Evolutionary conservation across 2,329 filamentous ascomycete genomes (phyloP).

Genomic region (Alternaria alternata): DNA sequence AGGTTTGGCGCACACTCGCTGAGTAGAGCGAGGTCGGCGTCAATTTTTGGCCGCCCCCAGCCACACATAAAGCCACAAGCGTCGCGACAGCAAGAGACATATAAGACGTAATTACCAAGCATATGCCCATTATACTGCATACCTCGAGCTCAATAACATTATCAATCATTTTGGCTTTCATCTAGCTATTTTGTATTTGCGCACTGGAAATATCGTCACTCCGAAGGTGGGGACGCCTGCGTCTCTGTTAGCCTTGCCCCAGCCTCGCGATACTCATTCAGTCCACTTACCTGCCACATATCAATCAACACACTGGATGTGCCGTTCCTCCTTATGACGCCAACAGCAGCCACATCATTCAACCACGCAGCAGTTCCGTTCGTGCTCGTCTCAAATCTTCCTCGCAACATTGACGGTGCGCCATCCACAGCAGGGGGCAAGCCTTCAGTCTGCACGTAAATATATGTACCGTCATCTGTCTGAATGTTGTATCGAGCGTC

Average conservation of each 20-base stretch:
- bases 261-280: neutral
- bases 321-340: conserved; percentile 30
- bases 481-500: conserved; percentile 50
- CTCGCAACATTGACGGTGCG: conserved; percentile 38
- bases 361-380: conserved; percentile 49
- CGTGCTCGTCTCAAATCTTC: conserved; percentile 46
- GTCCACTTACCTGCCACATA: conserved; percentile 34
- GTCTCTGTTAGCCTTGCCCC: neutral
- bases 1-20: neutral
- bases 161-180: neutral
- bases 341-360: conserved; percentile 48
- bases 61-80: conserved; percentile 8
- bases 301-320: conserved; percentile 33
- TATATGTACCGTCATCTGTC: conserved; percentile 47
- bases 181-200: neutral
- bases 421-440: conserved; percentile 34
- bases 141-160: neutral
- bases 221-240: conserved; percentile 5
- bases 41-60: conserved; percentile 16
- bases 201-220: neutral
- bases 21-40: conserved; percentile 10
- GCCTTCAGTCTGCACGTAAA: conserved; percentile 47
- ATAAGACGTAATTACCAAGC: neutral
- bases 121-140: neutral
- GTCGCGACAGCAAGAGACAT: neutral